Evolutionary conservation across 2,329 filamentous ascomycete species (phyloP).

Genomic region (Leptographium flavum): DNA sequence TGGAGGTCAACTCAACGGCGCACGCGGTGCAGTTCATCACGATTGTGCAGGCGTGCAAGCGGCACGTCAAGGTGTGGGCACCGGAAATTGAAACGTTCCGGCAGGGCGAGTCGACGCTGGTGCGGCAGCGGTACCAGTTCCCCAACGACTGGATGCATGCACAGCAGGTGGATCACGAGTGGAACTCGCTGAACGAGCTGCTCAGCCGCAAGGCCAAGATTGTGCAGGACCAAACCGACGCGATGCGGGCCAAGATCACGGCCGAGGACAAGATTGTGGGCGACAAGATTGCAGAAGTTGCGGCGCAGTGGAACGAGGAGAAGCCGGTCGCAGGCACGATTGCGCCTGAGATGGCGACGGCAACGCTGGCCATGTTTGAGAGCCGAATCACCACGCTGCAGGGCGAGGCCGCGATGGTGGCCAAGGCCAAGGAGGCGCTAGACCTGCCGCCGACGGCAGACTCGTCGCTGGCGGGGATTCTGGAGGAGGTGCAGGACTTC

Average conservation of each 20-base stretch:
- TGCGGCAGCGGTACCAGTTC: constrained; percentile 86
- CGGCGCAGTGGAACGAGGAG: constrained; percentile 82
- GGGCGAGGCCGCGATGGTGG: constrained; percentile 82
- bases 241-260: constrained; percentile 81
- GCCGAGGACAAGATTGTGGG: constrained; percentile 86
- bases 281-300: constrained; percentile 76
- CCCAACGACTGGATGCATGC: constrained; percentile 89
- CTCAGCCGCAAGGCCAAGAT: constrained; percentile 86
- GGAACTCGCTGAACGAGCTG: constrained; percentile 85
- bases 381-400: constrained; percentile 71
- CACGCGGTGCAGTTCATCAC: constrained; percentile 98
- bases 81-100: constrained; percentile 93
- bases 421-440: constrained; percentile 91
- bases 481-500: constrained; percentile 97
- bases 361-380: constrained; percentile 71
- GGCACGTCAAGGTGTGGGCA: constrained; percentile 85
- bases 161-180: constrained; percentile 91
- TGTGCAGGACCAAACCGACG: constrained; percentile 92
- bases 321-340: constrained; percentile 94
- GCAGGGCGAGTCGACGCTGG: constrained; percentile 84
- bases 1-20: constrained; percentile 89
- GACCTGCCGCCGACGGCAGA: constrained; percentile 72
- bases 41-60: constrained; percentile 89
- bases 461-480: constrained; percentile 65
- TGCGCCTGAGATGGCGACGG: constrained; percentile 74